A percentile compares a stretch with the other conserved stretches of the same genome.
Conservation (phyloP, 2,329 filamentous ascomycete genomes). For the Hypoxylon sp. region DNA sequence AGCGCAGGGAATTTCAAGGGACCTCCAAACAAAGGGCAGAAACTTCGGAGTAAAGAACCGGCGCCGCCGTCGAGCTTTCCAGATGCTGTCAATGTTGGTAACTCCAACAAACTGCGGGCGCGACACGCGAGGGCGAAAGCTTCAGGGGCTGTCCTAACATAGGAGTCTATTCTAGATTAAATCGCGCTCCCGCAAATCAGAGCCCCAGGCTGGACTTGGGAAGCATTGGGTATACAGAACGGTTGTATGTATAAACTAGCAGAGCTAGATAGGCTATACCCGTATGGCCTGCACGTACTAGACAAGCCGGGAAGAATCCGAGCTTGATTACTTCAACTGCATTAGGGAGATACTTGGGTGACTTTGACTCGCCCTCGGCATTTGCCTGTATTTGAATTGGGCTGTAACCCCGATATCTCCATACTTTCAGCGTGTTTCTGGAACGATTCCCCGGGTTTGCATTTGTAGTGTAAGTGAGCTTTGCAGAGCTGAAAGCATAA, state of each 20-base stretch:
- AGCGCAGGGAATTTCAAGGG: constrained; percentile 61
- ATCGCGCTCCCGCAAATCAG: background rate
- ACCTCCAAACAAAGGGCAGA: constrained; percentile 61
- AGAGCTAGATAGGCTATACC: background rate
- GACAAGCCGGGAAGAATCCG: constrained; percentile 3
- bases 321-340: background rate
- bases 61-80: constrained; percentile 46
- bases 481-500: constrained; percentile 9
- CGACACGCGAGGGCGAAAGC: constrained; percentile 12
- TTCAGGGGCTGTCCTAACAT: constrained; percentile 2
- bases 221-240: background rate
- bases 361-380: background rate
- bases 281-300: background rate
- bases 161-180: background rate
- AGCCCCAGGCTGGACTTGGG: constrained; percentile 13
- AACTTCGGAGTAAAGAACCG: constrained; percentile 52
- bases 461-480: constrained; percentile 6
- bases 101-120: constrained; percentile 17
- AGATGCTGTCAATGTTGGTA: constrained; percentile 38
- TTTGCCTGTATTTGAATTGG: constrained; percentile 8
- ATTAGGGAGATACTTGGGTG: constrained; percentile 1
- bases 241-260: background rate
- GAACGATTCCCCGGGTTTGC: background rate
- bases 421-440: constrained; percentile 1
- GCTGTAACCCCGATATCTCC: constrained; percentile 7